Conservation (phyloP, 345 rosid genomes). For the Citrus trifoliata region DNA sequence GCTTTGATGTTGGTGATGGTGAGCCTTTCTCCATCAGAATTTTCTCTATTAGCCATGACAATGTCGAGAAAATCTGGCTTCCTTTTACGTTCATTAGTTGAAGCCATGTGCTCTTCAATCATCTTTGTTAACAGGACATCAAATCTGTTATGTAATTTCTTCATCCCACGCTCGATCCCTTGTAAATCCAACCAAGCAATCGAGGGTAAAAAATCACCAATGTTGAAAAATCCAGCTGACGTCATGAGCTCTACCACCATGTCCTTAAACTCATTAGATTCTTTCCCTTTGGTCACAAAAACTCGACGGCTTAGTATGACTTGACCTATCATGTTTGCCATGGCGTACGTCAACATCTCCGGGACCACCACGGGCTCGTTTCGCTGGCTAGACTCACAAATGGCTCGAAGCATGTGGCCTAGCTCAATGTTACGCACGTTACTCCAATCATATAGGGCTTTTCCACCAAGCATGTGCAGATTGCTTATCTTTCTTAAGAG, state of each 20-base stretch:
- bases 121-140: slow-evolving; percentile 43
- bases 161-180: slow-evolving; percentile 56
- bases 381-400: slow-evolving; percentile 25
- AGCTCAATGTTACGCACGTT: slow-evolving; percentile 31
- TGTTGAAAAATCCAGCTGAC: slow-evolving; percentile 41
- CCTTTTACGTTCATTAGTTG: slow-evolving; percentile 29
- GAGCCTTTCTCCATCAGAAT: slow-evolving; percentile 32
- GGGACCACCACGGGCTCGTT: slow-evolving; percentile 38
- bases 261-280: slow-evolving; percentile 52
- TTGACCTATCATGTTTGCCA: slow-evolving; percentile 60
- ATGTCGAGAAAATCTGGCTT: slow-evolving; percentile 59
- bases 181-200: slow-evolving; percentile 68
- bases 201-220: slow-evolving; percentile 57
- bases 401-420: slow-evolving; percentile 47
- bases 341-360: slow-evolving; percentile 42
- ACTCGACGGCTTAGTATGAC: slow-evolving; percentile 44
- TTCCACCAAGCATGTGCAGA: slow-evolving; percentile 59
- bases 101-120: slow-evolving; percentile 43
- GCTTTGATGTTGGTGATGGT: slow-evolving; percentile 47
- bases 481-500: slow-evolving; percentile 53
- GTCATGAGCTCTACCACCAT: slow-evolving; percentile 71
- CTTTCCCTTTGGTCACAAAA: slow-evolving; percentile 39
- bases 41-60: slow-evolving; percentile 27
- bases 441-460: slow-evolving; percentile 53
- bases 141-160: slow-evolving; percentile 41